Evolutionary conservation across 208 protist genomes (phyloP).

Genomic region (Acanthamoeba castellanii): DNA sequence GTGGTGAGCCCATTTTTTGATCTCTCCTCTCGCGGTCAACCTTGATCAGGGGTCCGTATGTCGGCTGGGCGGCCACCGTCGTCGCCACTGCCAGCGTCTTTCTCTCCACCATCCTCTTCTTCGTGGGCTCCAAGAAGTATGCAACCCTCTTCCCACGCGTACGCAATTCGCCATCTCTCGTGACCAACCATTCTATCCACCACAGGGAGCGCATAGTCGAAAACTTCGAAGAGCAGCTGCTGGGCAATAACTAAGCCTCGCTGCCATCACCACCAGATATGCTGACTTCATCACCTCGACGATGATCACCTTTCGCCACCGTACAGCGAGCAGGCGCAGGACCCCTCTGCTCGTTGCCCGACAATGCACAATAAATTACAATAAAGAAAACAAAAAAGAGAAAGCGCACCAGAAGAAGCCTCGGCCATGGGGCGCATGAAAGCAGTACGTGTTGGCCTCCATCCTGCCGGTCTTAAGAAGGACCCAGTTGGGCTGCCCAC

Average conservation of each 20-base stretch:
- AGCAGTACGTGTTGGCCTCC: not conserved
- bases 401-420: no score
- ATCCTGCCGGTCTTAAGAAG: no score
- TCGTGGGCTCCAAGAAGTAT: constrained; percentile 48
- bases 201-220: not conserved
- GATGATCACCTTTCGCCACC: no score
- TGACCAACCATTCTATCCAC: not conserved
- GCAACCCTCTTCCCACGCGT: not conserved
- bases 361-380: no score
- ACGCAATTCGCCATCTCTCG: not conserved
- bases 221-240: not conserved
- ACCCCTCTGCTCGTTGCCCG: no score
- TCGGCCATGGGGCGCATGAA: not conserved
- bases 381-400: no score
- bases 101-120: constrained; percentile 7
- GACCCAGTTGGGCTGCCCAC: no score
- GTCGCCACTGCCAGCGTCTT: not conserved
- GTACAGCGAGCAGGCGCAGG: no score
- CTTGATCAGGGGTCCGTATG: constrained; percentile 27
- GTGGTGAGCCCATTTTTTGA: no score
- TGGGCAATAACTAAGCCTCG: not conserved
- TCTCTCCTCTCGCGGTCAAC: not conserved
- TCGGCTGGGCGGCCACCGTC: constrained; percentile 15
- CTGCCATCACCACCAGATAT: no score
- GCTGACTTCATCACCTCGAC: no score